These are phyloP conservation scores for Nigrograna mackinnonii DNA, from an alignment of 2,329 filamentous ascomycete genomes.

Conservation along the genomic window DNA sequence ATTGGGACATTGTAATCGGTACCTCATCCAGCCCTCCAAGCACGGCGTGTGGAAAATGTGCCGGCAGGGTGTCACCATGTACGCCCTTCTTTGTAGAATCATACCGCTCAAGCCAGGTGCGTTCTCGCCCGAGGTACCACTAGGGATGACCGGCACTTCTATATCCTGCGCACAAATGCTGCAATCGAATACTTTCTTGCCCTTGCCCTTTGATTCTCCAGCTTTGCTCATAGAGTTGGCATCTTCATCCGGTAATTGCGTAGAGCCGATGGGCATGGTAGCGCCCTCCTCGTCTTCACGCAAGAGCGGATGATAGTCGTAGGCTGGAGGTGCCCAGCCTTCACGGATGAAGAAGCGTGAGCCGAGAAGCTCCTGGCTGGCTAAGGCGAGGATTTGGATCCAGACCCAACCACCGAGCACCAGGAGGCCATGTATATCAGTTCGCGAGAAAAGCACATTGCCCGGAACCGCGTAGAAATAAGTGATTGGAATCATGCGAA, in stretches of 20 bases:
- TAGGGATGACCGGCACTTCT: slow-evolving; percentile 79
- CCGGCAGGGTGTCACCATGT: slow-evolving; percentile 97
- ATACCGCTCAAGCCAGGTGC: slow-evolving; percentile 55
- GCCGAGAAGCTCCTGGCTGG: slow-evolving; percentile 80
- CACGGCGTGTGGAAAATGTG: slow-evolving; percentile 95
- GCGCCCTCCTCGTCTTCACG: slow-evolving; percentile 82
- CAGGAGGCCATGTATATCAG: slow-evolving; percentile 67
- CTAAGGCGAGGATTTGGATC: slow-evolving; percentile 80
- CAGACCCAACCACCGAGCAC: slow-evolving; percentile 78
- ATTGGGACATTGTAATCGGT: slow-evolving; percentile 90
- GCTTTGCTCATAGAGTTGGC: slow-evolving; percentile 24
- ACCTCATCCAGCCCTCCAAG: slow-evolving; percentile 94
- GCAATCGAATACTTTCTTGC: slow-evolving; percentile 77
- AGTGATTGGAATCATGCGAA: slow-evolving; percentile 77
- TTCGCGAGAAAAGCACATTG: slow-evolving; percentile 79
- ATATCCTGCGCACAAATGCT: slow-evolving; percentile 93
- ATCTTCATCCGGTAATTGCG: slow-evolving; percentile 24
- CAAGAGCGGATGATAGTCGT: slow-evolving; percentile 93
- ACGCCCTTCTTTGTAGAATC: slow-evolving; percentile 77
- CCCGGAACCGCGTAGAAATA: slow-evolving; percentile 81
- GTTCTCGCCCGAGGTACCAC: slow-evolving; percentile 54
- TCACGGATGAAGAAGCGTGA: slow-evolving; percentile 83
- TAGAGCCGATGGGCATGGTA: slow-evolving; percentile 73
- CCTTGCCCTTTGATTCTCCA: slow-evolving; percentile 54
- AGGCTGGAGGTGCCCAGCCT: slow-evolving; percentile 70